These are phyloP conservation scores for Mycena amicta DNA, from an alignment of 768 basidiomycete genomes.

Conservation along the genomic window DNA sequence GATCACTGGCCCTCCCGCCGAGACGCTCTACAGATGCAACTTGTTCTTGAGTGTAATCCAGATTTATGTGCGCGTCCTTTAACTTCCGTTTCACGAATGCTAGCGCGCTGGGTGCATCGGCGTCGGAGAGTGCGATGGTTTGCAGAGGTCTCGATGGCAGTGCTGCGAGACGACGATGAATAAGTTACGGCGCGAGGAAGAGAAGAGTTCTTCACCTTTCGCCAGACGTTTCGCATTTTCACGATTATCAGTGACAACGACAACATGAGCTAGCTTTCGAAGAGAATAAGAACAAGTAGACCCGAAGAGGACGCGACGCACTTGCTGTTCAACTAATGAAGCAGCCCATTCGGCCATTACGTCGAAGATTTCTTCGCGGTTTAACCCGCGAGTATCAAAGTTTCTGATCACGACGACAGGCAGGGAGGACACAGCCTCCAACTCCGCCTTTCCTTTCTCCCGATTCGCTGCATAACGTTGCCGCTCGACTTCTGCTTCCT, in stretches of 20 bases:
- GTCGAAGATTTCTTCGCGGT: slow-evolving; percentile 66
- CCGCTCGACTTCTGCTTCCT: neutral
- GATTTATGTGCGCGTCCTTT: slow-evolving; percentile 52
- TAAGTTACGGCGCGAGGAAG: neutral
- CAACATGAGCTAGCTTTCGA: slow-evolving; percentile 81
- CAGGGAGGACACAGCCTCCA: slow-evolving; percentile 58
- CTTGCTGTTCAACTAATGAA: slow-evolving; percentile 77
- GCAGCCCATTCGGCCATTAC: slow-evolving; percentile 88
- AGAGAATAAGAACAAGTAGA: neutral
- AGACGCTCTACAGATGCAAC: slow-evolving; percentile 66
- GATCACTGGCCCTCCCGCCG: slow-evolving; percentile 89
- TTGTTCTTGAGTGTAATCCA: slow-evolving; percentile 59
- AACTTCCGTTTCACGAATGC: slow-evolving; percentile 83
- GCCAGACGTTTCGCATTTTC: slow-evolving; percentile 85
- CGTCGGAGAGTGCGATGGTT: slow-evolving; percentile 80
- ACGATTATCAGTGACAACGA: slow-evolving; percentile 88
- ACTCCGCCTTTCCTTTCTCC: slow-evolving; percentile 40
- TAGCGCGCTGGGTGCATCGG: slow-evolving; percentile 77
- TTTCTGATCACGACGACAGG: slow-evolving; percentile 88
- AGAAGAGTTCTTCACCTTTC: slow-evolving; percentile 52
- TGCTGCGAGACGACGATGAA: slow-evolving; percentile 43
- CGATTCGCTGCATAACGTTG: neutral
- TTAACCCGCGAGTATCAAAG: slow-evolving; percentile 59
- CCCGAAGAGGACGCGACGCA: slow-evolving; percentile 32
- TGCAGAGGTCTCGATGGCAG: slow-evolving; percentile 84